Conservation (phyloP, 441 rosid species). For the Euphorbia neoarborescens region DNA sequence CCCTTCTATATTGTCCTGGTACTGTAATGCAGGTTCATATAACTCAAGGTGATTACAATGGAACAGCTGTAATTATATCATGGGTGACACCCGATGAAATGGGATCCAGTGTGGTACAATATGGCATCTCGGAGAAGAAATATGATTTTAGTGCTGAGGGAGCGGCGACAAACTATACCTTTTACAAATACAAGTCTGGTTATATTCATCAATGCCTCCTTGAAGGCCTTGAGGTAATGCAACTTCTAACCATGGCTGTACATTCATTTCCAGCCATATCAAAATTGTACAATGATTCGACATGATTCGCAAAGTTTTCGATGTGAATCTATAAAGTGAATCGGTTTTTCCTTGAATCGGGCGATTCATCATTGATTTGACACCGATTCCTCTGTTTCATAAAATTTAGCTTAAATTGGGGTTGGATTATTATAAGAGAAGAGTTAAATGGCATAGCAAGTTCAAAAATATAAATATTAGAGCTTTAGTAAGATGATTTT, state of each 20-base stretch:
- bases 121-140: constrained; percentile 39
- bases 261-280: constrained; percentile 5
- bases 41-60: constrained; percentile 92
- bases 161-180: constrained; percentile 54
- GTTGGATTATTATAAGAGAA: too few relatives aligned
- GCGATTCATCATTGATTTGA: too few relatives aligned
- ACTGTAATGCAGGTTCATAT: constrained; percentile 62
- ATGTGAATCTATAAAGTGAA: too few relatives aligned
- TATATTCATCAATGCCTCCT: constrained; percentile 74
- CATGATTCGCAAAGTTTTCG: too few relatives aligned
- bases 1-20: constrained; percentile 6
- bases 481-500: too few relatives aligned
- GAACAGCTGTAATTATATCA: constrained; percentile 75
- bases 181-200: constrained; percentile 73
- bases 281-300: too few relatives aligned
- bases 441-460: too few relatives aligned
- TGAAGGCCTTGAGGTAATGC: constrained; percentile 71
- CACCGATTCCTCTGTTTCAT: too few relatives aligned
- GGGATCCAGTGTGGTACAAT: constrained; percentile 53
- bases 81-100: constrained; percentile 86
- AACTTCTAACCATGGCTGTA: constrained; percentile 1
- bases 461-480: too few relatives aligned
- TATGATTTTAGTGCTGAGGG: constrained; percentile 60
- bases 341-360: too few relatives aligned
- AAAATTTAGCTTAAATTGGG: too few relatives aligned